Evolutionary conservation across 768 basidiomycete genomes (phyloP).

Genomic region (Hypsizygus marmoreus): DNA sequence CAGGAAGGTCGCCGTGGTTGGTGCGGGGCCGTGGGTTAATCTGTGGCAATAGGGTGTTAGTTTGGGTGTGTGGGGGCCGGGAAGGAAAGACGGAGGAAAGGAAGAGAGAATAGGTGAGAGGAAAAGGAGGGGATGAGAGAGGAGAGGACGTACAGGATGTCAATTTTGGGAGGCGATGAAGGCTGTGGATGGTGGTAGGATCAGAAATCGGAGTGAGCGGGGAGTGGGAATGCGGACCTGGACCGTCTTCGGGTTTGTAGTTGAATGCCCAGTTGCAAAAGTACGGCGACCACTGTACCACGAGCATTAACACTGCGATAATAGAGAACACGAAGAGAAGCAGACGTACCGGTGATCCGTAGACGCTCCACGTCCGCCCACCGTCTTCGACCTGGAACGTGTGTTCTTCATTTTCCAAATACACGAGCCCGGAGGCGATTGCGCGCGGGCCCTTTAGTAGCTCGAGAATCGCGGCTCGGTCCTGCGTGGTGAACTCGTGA

Average conservation of each 20-base stretch:
- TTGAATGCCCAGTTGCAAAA: conserved; percentile 57
- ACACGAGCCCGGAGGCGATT: conserved; percentile 46
- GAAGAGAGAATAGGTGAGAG: not conserved
- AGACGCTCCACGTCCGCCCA: conserved; percentile 58
- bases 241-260: conserved; percentile 39
- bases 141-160: conserved; percentile 8
- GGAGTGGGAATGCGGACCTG: conserved; percentile 23
- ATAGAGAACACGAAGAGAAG: not conserved
- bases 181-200: too few relatives aligned
- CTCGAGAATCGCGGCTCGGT: conserved; percentile 24
- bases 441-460: conserved; percentile 37
- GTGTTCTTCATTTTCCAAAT: conserved; percentile 53
- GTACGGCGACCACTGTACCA: conserved; percentile 42
- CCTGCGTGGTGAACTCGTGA: not conserved
- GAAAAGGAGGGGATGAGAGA: not conserved
- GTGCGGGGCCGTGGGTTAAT: conserved; percentile 64
- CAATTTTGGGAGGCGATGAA: conserved; percentile 15
- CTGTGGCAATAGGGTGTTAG: conserved; percentile 47
- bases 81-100: not conserved
- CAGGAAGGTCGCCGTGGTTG: conserved; percentile 44
- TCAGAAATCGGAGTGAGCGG: too few relatives aligned
- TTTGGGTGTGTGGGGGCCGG: conserved; percentile 34
- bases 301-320: not conserved
- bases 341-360: conserved; percentile 65
- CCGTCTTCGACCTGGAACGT: conserved; percentile 36